These are phyloP conservation scores for Phaeoacremonium minimum DNA, from an alignment of 2,329 filamentous ascomycete species.

Conservation along the genomic window DNA sequence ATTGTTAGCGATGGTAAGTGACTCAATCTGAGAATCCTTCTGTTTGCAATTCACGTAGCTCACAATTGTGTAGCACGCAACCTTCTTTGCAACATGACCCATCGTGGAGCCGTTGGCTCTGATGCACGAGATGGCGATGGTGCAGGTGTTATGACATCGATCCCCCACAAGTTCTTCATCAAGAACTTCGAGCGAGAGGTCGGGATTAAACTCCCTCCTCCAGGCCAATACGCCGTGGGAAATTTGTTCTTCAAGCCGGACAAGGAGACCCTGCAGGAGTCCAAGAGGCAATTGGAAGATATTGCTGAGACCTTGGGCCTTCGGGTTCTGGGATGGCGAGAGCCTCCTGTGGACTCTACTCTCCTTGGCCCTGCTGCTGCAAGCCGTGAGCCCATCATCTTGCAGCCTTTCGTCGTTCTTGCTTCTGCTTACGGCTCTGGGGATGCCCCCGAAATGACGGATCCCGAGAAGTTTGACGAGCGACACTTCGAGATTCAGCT, in stretches of 20 bases:
- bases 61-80: conserved; percentile 64
- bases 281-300: conserved; percentile 89
- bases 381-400: conserved; percentile 90
- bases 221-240: conserved; percentile 92
- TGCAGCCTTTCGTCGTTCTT: conserved; percentile 92
- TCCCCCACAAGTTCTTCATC: conserved; percentile 96
- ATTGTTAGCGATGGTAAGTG: conserved; percentile 93
- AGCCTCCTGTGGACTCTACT: conserved; percentile 88
- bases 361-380: conserved; percentile 88
- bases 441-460: conserved; percentile 71
- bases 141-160: conserved; percentile 98
- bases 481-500: conserved; percentile 87
- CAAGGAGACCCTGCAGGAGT: conserved; percentile 82
- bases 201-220: conserved; percentile 78
- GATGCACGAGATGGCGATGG: conserved; percentile 97
- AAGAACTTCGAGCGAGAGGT: conserved; percentile 96
- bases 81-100: conserved; percentile 99
- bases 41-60: neutral
- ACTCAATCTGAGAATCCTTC: neutral
- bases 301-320: conserved; percentile 84
- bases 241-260: conserved; percentile 99
- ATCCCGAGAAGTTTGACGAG: conserved; percentile 78
- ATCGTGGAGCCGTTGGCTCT: conserved; percentile 95
- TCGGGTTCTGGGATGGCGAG: conserved; percentile 91
- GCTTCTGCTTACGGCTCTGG: conserved; percentile 79